These are phyloP conservation scores for Penicillium parvum DNA, from an alignment of 495 filamentous ascomycete species.

Conservation along the genomic window DNA sequence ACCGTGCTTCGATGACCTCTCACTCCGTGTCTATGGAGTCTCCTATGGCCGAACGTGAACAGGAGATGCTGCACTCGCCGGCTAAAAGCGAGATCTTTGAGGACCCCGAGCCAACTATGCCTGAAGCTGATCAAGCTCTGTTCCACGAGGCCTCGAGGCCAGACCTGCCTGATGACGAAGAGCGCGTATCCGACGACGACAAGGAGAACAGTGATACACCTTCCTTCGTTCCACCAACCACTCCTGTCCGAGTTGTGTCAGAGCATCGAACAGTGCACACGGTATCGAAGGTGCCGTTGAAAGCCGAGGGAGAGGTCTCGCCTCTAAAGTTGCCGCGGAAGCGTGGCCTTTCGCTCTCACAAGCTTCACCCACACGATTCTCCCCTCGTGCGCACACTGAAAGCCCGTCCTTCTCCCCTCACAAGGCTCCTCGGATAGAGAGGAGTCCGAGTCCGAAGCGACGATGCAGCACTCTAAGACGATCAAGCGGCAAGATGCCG, in stretches of 20 bases:
- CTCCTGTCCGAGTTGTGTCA: slow-evolving; percentile 26
- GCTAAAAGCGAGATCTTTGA: slow-evolving; percentile 21
- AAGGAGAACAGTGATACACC: slow-evolving; percentile 31
- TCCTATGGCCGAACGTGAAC: slow-evolving; percentile 2
- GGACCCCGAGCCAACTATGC: slow-evolving; percentile 8
- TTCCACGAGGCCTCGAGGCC: too few relatives aligned
- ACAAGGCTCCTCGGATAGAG: slow-evolving; percentile 21
- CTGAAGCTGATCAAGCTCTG: slow-evolving; percentile 12
- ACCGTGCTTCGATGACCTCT: slow-evolving; percentile 9
- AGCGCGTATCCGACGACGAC: slow-evolving; percentile 16
- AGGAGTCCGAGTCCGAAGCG: slow-evolving; percentile 23
- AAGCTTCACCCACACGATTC: slow-evolving; percentile 32
- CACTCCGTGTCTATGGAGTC: slow-evolving; percentile 1
- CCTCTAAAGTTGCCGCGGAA: slow-evolving; percentile 54
- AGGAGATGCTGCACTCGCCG: slow-evolving; percentile 12
- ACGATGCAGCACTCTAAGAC: slow-evolving; percentile 14
- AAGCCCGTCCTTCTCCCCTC: slow-evolving; percentile 18
- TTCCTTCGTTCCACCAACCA: slow-evolving; percentile 29
- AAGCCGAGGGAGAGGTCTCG: slow-evolving; percentile 59
- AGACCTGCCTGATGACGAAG: not conserved
- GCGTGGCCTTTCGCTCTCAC: slow-evolving; percentile 47
- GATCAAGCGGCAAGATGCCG: slow-evolving; percentile 6
- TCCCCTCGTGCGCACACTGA: slow-evolving; percentile 26
- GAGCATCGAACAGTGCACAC: slow-evolving; percentile 56
- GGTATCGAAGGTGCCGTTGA: slow-evolving; percentile 71